These are phyloP conservation scores for Ascoidea tarda DNA, from an alignment of 805 yeast species.

Conservation along the genomic window DNA sequence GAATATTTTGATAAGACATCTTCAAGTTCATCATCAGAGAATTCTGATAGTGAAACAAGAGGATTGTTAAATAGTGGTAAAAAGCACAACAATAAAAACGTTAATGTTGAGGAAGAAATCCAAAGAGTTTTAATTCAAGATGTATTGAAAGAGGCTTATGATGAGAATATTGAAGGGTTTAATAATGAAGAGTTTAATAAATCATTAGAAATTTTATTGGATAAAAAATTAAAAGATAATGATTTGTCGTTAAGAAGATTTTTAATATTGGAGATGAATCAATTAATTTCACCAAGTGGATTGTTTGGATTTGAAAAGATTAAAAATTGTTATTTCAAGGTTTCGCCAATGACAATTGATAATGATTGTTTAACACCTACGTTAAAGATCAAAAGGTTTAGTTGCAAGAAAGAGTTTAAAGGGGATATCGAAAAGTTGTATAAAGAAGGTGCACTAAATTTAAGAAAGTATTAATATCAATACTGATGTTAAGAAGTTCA, in stretches of 20 bases:
- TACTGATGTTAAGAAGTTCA: no score
- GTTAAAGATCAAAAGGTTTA: slow-evolving; percentile 36
- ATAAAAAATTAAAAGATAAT: slow-evolving; percentile 12
- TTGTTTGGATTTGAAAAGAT: slow-evolving; percentile 53
- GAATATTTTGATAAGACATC: not conserved
- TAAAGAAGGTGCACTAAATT: slow-evolving; percentile 24
- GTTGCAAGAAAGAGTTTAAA: slow-evolving; percentile 30
- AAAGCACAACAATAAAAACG: not conserved
- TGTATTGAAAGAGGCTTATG: slow-evolving; percentile 1
- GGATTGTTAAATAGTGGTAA: not conserved
- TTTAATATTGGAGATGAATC: slow-evolving; percentile 25
- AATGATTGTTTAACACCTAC: slow-evolving; percentile 61
- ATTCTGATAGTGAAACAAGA: slow-evolving; percentile 8
- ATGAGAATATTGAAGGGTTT: slow-evolving; percentile 5
- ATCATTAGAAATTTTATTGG: slow-evolving; percentile 9
- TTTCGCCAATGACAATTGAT: slow-evolving; percentile 50
- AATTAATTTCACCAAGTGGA: slow-evolving; percentile 19
- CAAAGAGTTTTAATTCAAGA: not conserved
- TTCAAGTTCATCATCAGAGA: not conserved
- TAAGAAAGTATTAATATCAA: not conserved
- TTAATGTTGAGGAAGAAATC: not conserved
- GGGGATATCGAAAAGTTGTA: slow-evolving; percentile 28
- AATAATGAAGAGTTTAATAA: not conserved
- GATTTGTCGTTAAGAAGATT: slow-evolving; percentile 2
- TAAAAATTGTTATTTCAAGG: slow-evolving; percentile 34